Conservation (phyloP, 2,329 filamentous ascomycete species). For the Knufia fluminis region DNA sequence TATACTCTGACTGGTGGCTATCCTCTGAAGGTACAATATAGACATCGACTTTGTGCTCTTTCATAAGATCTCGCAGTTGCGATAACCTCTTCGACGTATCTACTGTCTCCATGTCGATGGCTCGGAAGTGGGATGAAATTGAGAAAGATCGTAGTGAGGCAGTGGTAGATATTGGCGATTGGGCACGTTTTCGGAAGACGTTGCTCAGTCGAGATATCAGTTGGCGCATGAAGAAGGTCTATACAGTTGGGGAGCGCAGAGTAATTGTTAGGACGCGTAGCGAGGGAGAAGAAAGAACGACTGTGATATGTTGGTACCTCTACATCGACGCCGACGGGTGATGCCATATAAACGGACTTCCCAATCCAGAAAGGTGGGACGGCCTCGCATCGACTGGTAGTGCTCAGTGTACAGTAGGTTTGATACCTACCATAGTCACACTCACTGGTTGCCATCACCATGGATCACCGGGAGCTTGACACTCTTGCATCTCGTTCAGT, state of each 20-base stretch:
- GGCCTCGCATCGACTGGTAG: no score
- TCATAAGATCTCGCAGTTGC: slow-evolving; percentile 76
- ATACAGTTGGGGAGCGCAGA: neutral
- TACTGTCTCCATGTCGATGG: slow-evolving; percentile 62
- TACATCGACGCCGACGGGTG: neutral
- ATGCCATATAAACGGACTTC: slow-evolving; percentile 5
- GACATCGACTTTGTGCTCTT: slow-evolving; percentile 73
- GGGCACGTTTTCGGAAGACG: neutral
- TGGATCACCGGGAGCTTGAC: neutral
- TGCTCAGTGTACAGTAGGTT: no score
- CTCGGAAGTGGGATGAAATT: slow-evolving; percentile 27
- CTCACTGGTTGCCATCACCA: neutral
- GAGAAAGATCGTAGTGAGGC: slow-evolving; percentile 31
- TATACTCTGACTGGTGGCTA: slow-evolving; percentile 95
- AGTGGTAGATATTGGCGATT: neutral
- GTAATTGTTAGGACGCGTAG: neutral
- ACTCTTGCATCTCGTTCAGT: neutral
- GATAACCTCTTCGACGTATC: slow-evolving; percentile 68
- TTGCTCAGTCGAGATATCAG: slow-evolving; percentile 16
- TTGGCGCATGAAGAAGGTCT: slow-evolving; percentile 11
- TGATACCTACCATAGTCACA: no score
- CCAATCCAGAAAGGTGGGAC: slow-evolving; percentile 3
- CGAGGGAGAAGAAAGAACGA: neutral
- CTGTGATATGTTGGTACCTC: no score
- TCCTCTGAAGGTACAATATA: slow-evolving; percentile 97